phyloP scores from a whole-genome alignment of 805 yeast genomes.

The Saturnispora dispora region DNA sequence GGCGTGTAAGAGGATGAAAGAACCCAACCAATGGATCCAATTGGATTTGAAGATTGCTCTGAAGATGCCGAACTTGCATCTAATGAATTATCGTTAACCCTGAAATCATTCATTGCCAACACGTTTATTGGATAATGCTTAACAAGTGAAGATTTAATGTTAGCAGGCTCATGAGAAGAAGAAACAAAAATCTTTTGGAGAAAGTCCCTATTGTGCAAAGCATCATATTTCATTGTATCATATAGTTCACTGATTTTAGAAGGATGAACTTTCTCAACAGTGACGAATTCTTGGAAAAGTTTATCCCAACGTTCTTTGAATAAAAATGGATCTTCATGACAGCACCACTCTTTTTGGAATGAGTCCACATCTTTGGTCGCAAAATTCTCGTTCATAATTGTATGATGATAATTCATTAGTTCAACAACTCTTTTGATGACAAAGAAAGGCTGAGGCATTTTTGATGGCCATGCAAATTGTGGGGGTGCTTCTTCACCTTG shows the following conservation, averaged over 20 bases:
- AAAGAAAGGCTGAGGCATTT: slow-evolving; percentile 93
- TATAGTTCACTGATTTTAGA: slow-evolving; percentile 92
- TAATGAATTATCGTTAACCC: slow-evolving; percentile 38
- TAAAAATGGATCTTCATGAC: slow-evolving; percentile 86
- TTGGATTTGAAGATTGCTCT: slow-evolving; percentile 24
- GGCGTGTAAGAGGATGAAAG: slow-evolving; percentile 29
- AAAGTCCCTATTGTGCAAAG: slow-evolving; percentile 87
- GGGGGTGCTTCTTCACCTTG: slow-evolving; percentile 97
- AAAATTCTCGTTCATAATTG: slow-evolving; percentile 75
- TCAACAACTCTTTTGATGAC: slow-evolving; percentile 93
- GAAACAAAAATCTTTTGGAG: slow-evolving; percentile 75
- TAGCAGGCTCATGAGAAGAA: slow-evolving; percentile 27
- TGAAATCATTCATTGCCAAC: slow-evolving; percentile 68
- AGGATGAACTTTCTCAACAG: slow-evolving; percentile 95
- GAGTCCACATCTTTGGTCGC: slow-evolving; percentile 51
- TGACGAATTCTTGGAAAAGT: slow-evolving; percentile 80
- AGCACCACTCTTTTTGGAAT: slow-evolving; percentile 86
- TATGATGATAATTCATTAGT: slow-evolving; percentile 84
- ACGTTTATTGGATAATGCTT: slow-evolving; percentile 67
- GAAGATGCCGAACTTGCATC: slow-evolving; percentile 19
- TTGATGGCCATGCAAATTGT: slow-evolving; percentile 97
- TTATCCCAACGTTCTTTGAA: slow-evolving; percentile 98
- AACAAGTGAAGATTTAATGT: slow-evolving; percentile 43
- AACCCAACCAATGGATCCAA: slow-evolving; percentile 72
- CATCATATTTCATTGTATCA: slow-evolving; percentile 98